Base-by-base conservation (phyloP, 495 filamentous ascomycete genomes). In the Neurospora hispaniola region DNA sequence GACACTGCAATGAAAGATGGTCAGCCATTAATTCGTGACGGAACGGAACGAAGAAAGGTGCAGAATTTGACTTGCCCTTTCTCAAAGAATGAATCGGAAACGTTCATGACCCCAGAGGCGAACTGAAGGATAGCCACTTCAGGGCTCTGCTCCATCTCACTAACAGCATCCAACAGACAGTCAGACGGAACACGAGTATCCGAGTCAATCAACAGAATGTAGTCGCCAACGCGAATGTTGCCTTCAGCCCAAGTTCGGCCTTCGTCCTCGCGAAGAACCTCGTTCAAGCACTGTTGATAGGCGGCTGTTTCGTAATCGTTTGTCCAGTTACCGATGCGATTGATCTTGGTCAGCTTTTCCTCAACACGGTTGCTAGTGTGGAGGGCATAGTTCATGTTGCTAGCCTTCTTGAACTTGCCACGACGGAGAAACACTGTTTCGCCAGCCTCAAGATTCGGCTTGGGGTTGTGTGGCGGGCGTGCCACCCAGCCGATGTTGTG, bases 381-480 rank as follows among this genome's bases (percentile, higher is more conserved):
- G 77, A 91, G 77, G 11, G 86, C 88, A 70, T 89, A 92, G 78
- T 92, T 92, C 90, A 92, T 92, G 80, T 92, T 92, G 39, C 89
- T 90, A 35, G 89, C 89, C 78, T 91, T 92, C 83, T 92, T 92
- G 83, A 92, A 92, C 78, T 91, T 91, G 66, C 90, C 90, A 8
- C 86, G 82, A 12, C 90, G 86, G 38, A 87, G 74, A 78, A 90
- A 91, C 75, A 77, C 73, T 44, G 70, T 74, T 23, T 78, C 80
- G 42, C 77, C 82, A 40, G 78, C 76, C 38, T 77, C 73, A 71
- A 80, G 70, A 42, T 76, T 77, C 23, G 76, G 77, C 68, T 85
- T 86, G 12, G 86, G 84, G 72, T 89, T 87, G 77, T 92, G 89
- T 71, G 82, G 82, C 31, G 89, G 89, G 42, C 88, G 83, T 43